These are phyloP conservation scores for Ustilago xerochloae DNA, from an alignment of 1,284 basidiomycete species.

Conservation along the genomic window DNA sequence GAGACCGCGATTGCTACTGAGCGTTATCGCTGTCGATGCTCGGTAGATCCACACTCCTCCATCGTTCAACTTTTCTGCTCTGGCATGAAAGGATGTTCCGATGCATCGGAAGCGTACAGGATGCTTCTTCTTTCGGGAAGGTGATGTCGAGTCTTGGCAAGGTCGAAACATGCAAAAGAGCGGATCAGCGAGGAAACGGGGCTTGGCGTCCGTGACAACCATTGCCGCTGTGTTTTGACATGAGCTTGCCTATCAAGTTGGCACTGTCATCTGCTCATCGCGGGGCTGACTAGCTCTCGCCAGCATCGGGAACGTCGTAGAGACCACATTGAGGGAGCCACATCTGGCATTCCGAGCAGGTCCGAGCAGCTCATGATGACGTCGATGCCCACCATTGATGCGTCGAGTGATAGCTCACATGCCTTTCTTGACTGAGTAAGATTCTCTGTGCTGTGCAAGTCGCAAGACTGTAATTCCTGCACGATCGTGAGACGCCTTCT, in stretches of 20 bases:
- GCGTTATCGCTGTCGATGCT: neutral
- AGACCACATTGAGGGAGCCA: no score
- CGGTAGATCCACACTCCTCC: no score
- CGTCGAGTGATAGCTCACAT: constrained; percentile 11
- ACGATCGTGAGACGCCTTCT: neutral
- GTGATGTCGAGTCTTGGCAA: neutral
- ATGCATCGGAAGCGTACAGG: neutral
- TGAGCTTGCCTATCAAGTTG: no score
- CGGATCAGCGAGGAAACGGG: constrained; percentile 1
- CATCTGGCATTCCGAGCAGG: no score
- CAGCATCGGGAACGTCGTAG: no score
- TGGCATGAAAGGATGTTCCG: neutral
- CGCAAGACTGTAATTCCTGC: neutral
- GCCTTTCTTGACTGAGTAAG: neutral
- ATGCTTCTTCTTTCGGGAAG: neutral
- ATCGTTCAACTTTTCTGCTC: no score
- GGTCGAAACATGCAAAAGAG: neutral
- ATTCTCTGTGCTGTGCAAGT: neutral
- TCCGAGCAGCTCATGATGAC: neutral
- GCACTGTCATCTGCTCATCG: no score
- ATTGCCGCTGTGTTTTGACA: no score
- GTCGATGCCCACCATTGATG: neutral
- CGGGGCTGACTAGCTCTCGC: no score
- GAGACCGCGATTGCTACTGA: neutral
- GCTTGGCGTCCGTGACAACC: neutral